A percentile compares a stretch with the other conserved stretches of the same genome.
These are phyloP conservation scores for Trichomonas vaginalis DNA, from an alignment of 208 protist species.

Conservation along the genomic window DNA sequence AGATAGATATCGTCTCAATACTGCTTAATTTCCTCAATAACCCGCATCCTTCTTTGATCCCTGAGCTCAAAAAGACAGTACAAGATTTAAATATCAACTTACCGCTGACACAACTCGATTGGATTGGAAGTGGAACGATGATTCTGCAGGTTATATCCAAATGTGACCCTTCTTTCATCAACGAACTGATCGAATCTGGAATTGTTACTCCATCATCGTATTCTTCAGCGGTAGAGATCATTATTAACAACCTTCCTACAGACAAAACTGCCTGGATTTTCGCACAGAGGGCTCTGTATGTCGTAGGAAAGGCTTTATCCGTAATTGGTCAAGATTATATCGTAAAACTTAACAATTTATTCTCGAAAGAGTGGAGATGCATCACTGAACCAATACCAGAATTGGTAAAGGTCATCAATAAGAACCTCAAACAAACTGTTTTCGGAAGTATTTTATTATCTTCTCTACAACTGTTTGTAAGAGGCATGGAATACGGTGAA, in stretches of 20 bases:
- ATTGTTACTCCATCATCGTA: not conserved
- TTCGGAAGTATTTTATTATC: not conserved
- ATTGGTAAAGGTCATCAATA: not conserved
- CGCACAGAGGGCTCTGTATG: not conserved
- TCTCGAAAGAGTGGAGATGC: not conserved
- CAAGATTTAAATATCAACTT: not conserved
- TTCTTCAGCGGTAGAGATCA: not conserved
- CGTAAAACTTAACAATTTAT: not conserved
- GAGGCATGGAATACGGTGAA: not conserved
- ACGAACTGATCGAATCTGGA: not conserved
- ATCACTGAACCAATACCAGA: not conserved
- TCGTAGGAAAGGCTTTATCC: not conserved
- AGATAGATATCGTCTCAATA: not conserved
- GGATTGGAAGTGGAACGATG: not conserved
- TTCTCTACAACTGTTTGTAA: not conserved
- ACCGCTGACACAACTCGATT: not conserved
- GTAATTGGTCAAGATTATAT: not conserved
- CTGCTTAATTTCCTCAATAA: not conserved
- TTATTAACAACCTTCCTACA: not conserved
- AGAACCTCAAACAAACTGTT: not conserved
- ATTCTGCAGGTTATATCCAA: not conserved
- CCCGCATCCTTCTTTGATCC: not conserved
- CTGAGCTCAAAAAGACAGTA: not conserved
- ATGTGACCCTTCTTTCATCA: not conserved
- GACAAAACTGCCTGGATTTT: not conserved